A percentile compares a stretch with the other conserved stretches of the same genome.
These are phyloP conservation scores for Termitomyces sp. DNA, from an alignment of 768 basidiomycete genomes.

Conservation along the genomic window DNA sequence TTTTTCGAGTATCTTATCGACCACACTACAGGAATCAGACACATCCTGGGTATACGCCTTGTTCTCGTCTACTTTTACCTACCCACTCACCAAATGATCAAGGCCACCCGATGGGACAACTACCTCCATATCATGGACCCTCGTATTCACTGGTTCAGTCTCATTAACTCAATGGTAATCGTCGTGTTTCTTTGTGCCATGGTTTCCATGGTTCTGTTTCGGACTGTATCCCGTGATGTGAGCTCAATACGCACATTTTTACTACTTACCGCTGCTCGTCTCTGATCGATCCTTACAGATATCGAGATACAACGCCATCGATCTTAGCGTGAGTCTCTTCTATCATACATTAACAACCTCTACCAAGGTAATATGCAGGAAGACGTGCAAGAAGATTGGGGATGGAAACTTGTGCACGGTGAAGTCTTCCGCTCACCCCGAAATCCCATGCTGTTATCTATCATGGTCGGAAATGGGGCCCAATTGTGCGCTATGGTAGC, in stretches of 20 bases:
- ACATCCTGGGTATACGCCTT: constrained; percentile 64
- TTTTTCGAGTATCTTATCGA: not conserved
- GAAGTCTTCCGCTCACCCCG: constrained; percentile 89
- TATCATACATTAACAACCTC: not conserved
- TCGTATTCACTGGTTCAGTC: constrained; percentile 93
- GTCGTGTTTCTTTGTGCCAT: constrained; percentile 88
- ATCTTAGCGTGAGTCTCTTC: constrained; percentile 61
- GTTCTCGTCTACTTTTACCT: not conserved
- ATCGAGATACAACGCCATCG: constrained; percentile 91
- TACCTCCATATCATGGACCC: constrained; percentile 94
- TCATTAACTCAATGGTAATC: constrained; percentile 90
- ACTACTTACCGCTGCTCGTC: not conserved
- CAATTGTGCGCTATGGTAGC: constrained; percentile 84
- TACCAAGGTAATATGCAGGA: constrained; percentile 43
- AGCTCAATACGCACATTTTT: constrained; percentile 17
- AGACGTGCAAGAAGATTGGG: constrained; percentile 96
- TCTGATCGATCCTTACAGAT: constrained; percentile 43
- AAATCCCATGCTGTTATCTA: constrained; percentile 71
- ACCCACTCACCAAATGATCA: constrained; percentile 6
- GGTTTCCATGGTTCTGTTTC: constrained; percentile 87
- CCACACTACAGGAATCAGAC: constrained; percentile 61
- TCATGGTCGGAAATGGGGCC: constrained; percentile 87
- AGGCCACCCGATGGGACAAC: constrained; percentile 96
- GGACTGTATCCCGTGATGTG: constrained; percentile 87
- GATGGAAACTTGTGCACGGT: constrained; percentile 96